These are phyloP conservation scores for Botryotinia narcissicola DNA, from an alignment of 2,329 filamentous ascomycete genomes.

Conservation along the genomic window DNA sequence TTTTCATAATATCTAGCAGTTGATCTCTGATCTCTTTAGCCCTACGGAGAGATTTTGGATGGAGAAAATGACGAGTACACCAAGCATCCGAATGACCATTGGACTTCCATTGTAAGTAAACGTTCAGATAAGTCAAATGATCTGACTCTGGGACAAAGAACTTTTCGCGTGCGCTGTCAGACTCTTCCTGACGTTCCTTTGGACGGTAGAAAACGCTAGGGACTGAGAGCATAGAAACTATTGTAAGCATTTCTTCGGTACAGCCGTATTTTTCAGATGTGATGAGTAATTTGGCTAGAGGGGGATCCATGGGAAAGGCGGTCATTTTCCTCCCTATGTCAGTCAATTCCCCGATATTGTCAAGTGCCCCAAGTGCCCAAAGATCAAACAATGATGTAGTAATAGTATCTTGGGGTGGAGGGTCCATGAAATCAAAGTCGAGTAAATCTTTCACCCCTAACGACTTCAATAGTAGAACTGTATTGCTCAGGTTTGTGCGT, in stretches of 20 bases:
- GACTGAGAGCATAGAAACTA: conserved; percentile 96
- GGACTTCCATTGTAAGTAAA: conserved; percentile 91
- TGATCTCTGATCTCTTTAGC: conserved; percentile 95
- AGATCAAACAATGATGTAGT: conserved; percentile 96
- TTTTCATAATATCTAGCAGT: conserved; percentile 87
- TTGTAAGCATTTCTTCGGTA: conserved; percentile 96
- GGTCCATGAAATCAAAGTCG: conserved; percentile 99
- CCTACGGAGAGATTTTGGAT: conserved; percentile 87
- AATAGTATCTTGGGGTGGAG: conserved; percentile 95
- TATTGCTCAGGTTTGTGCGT: conserved; percentile 92
- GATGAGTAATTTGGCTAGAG: conserved; percentile 90
- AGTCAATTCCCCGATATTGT: conserved; percentile 91
- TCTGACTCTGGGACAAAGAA: conserved; percentile 99
- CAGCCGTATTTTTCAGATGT: conserved; percentile 87
- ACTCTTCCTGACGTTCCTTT: conserved; percentile 94
- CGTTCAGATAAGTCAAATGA: conserved; percentile 91
- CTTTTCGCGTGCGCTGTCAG: conserved; percentile 91
- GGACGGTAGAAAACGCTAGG: conserved; percentile 96
- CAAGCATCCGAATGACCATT: conserved; percentile 88
- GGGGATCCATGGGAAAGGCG: conserved; percentile 96
- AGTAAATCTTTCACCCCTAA: conserved; percentile 90
- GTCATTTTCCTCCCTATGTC: conserved; percentile 89
- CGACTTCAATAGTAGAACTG: conserved; percentile 89
- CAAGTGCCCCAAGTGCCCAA: conserved; percentile 90
- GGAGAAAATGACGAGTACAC: conserved; percentile 91